A percentile compares a stretch with the other conserved stretches of the same genome.
Conservation (phyloP, 73 alveolate species). For the Paramecium sexaurelia region DNA sequence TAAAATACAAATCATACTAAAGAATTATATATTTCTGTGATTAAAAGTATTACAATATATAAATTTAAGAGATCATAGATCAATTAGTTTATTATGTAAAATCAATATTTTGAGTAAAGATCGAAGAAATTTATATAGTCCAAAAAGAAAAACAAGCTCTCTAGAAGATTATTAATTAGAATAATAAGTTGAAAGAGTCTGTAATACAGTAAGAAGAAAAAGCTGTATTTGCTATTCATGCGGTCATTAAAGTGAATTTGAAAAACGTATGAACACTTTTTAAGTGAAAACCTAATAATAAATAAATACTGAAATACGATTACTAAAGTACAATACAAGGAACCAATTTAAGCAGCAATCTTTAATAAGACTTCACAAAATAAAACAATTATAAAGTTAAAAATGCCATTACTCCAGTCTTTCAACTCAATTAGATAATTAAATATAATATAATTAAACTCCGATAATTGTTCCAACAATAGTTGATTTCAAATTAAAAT, state of each 20-base stretch:
- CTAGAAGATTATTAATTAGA: background rate
- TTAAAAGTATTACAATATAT: background rate
- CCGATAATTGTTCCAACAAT: background rate
- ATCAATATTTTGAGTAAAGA: background rate
- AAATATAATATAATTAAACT: background rate
- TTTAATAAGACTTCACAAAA: background rate
- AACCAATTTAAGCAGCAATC: background rate
- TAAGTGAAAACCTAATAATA: background rate
- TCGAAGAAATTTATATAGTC: background rate
- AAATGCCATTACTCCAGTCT: background rate
- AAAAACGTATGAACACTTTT: background rate
- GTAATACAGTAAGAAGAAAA: background rate
- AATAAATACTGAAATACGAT: background rate
- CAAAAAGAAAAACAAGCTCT: background rate
- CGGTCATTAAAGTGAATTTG: background rate
- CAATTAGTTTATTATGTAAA: background rate
- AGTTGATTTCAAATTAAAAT: background rate
- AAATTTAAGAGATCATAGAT: background rate
- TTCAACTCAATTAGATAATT: background rate
- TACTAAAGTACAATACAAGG: background rate
- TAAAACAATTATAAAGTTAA: constrained; percentile 4
- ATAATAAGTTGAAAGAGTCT: background rate
- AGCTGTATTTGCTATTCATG: background rate
- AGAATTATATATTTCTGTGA: background rate
- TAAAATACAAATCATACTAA: background rate